These are phyloP conservation scores for Suillus paluster DNA, from an alignment of 768 basidiomycete species.

Conservation along the genomic window DNA sequence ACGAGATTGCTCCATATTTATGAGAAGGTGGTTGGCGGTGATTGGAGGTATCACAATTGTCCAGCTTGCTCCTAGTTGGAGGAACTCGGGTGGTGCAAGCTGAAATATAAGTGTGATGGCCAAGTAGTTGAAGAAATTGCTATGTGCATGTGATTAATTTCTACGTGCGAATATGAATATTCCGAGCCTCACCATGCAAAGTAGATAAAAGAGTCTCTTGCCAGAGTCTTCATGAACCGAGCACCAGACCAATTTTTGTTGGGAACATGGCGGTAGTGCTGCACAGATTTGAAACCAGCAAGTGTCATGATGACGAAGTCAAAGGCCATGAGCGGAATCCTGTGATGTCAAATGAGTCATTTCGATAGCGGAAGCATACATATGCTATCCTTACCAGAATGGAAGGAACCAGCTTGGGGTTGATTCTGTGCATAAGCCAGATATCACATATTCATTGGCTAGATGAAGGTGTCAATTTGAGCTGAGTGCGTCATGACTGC, in stretches of 20 bases:
- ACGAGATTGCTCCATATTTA: conserved; percentile 9
- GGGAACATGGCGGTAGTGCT: conserved; percentile 8
- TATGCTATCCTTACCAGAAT: conserved; percentile 1
- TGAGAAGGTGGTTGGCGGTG: conserved; percentile 6
- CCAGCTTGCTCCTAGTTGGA: conserved; percentile 3
- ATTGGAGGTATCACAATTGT: conserved; percentile 5
- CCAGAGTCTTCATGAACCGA: conserved; percentile 5
- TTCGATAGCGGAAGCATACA: neutral
- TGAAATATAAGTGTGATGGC: neutral
- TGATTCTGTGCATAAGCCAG: neutral
- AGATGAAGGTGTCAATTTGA: neutral
- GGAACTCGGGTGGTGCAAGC: conserved; percentile 1
- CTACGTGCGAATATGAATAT: neutral
- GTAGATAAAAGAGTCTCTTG: conserved; percentile 12
- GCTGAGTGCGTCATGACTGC: neutral
- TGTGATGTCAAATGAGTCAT: neutral
- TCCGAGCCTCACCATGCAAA: neutral
- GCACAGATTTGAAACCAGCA: conserved; percentile 10
- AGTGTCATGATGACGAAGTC: conserved; percentile 7
- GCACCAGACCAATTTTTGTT: conserved; percentile 10
- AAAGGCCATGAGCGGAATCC: conserved; percentile 7
- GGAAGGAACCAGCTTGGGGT: conserved; percentile 6
- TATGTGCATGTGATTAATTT: neutral
- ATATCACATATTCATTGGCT: neutral
- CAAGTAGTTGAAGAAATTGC: conserved; percentile 6